Conservation (phyloP, 2,329 filamentous ascomycete species). For the Exophiala xenobiotica region DNA sequence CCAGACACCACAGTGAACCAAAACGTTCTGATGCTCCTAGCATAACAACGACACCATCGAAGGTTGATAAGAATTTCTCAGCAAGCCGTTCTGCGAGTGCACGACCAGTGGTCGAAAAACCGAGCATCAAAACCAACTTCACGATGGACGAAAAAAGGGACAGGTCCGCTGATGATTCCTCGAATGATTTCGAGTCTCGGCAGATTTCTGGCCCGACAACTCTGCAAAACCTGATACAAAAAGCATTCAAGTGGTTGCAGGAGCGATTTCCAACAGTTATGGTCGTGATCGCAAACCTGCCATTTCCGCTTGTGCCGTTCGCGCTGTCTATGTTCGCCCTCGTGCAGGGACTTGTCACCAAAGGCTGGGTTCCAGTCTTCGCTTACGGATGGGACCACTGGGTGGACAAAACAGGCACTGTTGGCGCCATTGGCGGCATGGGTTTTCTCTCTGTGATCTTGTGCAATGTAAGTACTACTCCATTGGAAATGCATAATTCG, state of each 20-base stretch:
- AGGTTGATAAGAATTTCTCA: not conserved
- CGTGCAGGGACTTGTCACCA: slow-evolving; percentile 69
- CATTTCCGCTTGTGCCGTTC: slow-evolving; percentile 68
- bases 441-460: slow-evolving; percentile 68
- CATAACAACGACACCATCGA: not conserved
- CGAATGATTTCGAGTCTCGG: not conserved
- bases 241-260: slow-evolving; percentile 59
- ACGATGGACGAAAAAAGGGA: not conserved
- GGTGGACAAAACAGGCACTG: slow-evolving; percentile 13
- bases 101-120: not conserved
- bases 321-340: slow-evolving; percentile 73
- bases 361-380: slow-evolving; percentile 72
- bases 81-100: not conserved
- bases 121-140: not conserved
- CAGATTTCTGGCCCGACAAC: slow-evolving; percentile 41
- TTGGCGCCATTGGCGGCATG: slow-evolving; percentile 48
- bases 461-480: slow-evolving; percentile 63
- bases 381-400: slow-evolving; percentile 53
- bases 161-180: not conserved
- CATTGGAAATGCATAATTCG: not conserved
- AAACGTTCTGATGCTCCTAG: not conserved
- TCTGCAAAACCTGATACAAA: slow-evolving; percentile 51
- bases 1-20: not conserved
- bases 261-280: slow-evolving; percentile 70
- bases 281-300: slow-evolving; percentile 64